Evolutionary conservation across 805 yeast species (phyloP).

Genomic region (Kluyveromyces starmeri): DNA sequence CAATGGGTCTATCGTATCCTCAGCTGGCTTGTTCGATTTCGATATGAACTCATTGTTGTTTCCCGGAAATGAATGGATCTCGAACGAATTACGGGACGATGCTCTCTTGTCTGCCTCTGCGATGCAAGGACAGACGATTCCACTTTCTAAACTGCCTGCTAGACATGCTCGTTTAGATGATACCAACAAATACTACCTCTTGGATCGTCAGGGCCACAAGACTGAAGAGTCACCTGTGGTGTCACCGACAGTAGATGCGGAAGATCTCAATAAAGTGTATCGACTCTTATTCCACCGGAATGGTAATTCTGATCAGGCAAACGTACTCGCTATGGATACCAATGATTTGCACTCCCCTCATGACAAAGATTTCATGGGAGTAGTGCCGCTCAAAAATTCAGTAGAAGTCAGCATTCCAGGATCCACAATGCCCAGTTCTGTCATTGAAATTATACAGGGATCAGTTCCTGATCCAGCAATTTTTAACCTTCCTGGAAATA

Average conservation of each 20-base stretch:
- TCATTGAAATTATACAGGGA: constrained; percentile 13
- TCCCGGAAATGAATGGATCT: constrained; percentile 55
- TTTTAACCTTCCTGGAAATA: constrained; percentile 8
- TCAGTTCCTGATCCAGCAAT: constrained; percentile 13
- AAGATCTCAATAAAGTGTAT: constrained; percentile 11
- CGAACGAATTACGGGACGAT: constrained; percentile 62
- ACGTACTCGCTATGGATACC: neutral
- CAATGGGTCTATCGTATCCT: neutral
- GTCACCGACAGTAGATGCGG: neutral
- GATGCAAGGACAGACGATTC: constrained; percentile 23
- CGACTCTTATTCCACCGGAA: constrained; percentile 40
- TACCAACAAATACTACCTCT: neutral
- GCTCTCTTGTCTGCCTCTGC: constrained; percentile 71
- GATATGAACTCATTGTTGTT: constrained; percentile 10
- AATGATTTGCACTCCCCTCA: neutral
- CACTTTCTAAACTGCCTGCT: constrained; percentile 23
- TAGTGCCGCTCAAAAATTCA: constrained; percentile 10
- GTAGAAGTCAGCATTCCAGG: constrained; percentile 13
- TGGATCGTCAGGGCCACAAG: neutral
- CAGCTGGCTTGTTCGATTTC: constrained; percentile 6
- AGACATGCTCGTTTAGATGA: constrained; percentile 8
- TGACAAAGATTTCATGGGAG: neutral
- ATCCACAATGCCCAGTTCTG: constrained; percentile 10
- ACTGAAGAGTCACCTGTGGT: neutral
- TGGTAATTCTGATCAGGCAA: neutral